Conservation (phyloP, 176 grass and related monocot genomes). For the Coix lacrymajobi region DNA sequence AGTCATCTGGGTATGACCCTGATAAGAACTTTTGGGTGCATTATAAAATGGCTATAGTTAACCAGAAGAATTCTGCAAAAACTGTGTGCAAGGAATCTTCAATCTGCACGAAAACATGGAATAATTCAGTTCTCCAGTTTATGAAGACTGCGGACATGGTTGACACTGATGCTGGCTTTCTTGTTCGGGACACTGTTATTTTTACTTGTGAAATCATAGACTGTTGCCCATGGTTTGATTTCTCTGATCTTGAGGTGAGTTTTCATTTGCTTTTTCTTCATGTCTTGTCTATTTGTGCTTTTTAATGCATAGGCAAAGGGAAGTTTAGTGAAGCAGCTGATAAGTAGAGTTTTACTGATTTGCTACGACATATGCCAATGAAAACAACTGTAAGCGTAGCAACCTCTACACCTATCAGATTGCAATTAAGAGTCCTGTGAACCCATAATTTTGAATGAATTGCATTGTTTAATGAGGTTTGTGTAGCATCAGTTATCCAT, state of each 20-base stretch:
- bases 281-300: constrained; percentile 21
- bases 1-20: constrained; percentile 79
- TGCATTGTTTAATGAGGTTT: not conserved
- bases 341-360: not conserved
- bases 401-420: not conserved
- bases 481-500: not conserved
- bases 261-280: constrained; percentile 17
- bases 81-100: constrained; percentile 97
- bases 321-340: constrained; percentile 2
- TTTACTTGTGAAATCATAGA: constrained; percentile 95
- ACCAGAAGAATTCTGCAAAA: constrained; percentile 85
- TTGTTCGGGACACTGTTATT: constrained; percentile 74
- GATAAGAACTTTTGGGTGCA: constrained; percentile 98
- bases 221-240: constrained; percentile 99
- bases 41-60: constrained; percentile 88
- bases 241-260: constrained; percentile 98
- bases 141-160: constrained; percentile 96
- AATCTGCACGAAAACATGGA: constrained; percentile 99
- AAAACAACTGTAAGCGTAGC: not conserved
- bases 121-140: constrained; percentile 98
- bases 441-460: not conserved
- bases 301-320: not conserved
- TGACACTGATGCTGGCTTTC: constrained; percentile 82
- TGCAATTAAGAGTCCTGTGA: not conserved
- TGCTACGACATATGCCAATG: not conserved